A percentile compares a stretch with the other conserved stretches of the same genome.
Conservation (phyloP, 1,139 yeast species). For the Suhomyces bolitotheri region DNA sequence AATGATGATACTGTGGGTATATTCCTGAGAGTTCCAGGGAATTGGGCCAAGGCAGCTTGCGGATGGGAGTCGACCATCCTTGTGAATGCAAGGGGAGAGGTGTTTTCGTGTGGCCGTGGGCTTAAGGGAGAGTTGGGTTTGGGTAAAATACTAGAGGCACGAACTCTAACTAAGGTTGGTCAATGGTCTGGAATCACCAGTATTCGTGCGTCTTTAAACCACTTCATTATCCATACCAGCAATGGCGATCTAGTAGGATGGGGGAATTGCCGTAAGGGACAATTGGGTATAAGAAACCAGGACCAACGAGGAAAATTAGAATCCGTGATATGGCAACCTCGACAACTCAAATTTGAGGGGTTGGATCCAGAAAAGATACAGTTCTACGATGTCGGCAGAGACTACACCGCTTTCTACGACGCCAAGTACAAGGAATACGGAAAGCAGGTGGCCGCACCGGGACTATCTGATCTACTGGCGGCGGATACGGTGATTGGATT, state of each 20-base stretch:
- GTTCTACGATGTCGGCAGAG: conserved; percentile 44
- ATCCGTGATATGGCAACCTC: conserved; percentile 30
- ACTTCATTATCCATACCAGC: conserved; percentile 46
- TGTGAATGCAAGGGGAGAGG: conserved; percentile 37
- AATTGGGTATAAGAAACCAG: conserved; percentile 41
- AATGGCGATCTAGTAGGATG: conserved; percentile 64
- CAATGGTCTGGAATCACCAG: conserved; percentile 11
- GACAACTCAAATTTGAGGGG: conserved; percentile 21
- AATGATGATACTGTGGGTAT: conserved; percentile 3
- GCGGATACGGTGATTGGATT: conserved; percentile 19
- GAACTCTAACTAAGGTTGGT: conserved; percentile 8
- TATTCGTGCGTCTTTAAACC: conserved; percentile 55
- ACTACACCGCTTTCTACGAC: conserved; percentile 35
- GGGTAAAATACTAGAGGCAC: conserved; percentile 30
- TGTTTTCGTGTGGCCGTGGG: conserved; percentile 64
- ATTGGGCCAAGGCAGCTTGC: conserved; percentile 51
- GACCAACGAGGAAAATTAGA: conserved; percentile 16
- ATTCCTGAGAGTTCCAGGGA: conserved; percentile 31
- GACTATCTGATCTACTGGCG: not conserved
- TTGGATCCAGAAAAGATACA: conserved; percentile 2
- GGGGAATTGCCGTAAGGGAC: conserved; percentile 83
- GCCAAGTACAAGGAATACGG: conserved; percentile 7
- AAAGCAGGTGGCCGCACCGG: conserved; percentile 5
- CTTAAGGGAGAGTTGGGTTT: conserved; percentile 75
- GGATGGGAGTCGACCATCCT: conserved; percentile 81